Conservation (phyloP, 2,329 filamentous ascomycete species). For the Diaporthe australafricana region DNA sequence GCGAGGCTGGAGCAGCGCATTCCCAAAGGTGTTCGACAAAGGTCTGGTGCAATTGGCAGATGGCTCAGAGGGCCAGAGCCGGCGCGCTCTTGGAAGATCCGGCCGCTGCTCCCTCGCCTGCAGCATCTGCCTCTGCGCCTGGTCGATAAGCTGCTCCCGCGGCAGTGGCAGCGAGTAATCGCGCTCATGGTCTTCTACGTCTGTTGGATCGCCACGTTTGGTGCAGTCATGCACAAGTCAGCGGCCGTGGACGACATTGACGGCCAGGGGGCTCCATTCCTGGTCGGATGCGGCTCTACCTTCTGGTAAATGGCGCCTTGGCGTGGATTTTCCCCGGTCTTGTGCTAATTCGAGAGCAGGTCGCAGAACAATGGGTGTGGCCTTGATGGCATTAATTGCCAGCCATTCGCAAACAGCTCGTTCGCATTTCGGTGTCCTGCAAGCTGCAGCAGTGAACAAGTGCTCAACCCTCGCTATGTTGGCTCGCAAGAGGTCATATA, state of each 20-base stretch:
- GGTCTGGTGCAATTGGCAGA: not conserved
- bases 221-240: constrained; percentile 31
- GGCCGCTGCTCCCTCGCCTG: constrained; percentile 32
- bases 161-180: constrained; percentile 29
- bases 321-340: too few relatives aligned
- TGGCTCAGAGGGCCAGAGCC: constrained; percentile 29
- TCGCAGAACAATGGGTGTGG: constrained; percentile 33
- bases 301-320: constrained; percentile 31
- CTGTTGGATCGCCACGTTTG: constrained; percentile 36
- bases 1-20: constrained; percentile 19
- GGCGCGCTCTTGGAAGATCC: constrained; percentile 28
- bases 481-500: constrained; percentile 35
- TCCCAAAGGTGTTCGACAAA: constrained; percentile 6
- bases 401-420: constrained; percentile 33
- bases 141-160: constrained; percentile 27
- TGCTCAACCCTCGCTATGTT: constrained; percentile 34
- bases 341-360: constrained; percentile 30
- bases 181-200: constrained; percentile 33
- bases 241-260: constrained; percentile 27
- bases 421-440: constrained; percentile 36
- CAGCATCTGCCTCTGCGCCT: constrained; percentile 35
- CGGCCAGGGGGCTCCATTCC: constrained; percentile 30
- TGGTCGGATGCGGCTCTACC: constrained; percentile 23
- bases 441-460: constrained; percentile 32
- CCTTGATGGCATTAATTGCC: constrained; percentile 31